Conservation (phyloP, 2,329 filamentous ascomycete species). For the Alternaria panax region DNA sequence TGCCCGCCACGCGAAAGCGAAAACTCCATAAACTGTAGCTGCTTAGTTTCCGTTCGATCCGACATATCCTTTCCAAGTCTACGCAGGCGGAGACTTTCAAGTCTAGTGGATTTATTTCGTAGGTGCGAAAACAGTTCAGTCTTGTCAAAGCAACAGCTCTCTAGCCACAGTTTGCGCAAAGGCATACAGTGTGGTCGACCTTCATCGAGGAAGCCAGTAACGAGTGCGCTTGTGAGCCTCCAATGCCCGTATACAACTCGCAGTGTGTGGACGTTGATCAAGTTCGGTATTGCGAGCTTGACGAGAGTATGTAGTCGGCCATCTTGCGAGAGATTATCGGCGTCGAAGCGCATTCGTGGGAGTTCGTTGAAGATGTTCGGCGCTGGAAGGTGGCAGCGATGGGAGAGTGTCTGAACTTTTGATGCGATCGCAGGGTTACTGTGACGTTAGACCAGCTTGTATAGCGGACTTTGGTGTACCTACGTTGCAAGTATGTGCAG, state of each 20-base stretch:
- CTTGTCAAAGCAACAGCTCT: conserved; percentile 50
- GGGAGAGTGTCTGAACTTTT: conserved; percentile 54
- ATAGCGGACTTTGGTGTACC: conserved; percentile 6
- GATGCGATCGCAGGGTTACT: conserved; percentile 52
- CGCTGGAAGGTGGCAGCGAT: conserved; percentile 56
- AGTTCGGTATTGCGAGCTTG: conserved; percentile 47
- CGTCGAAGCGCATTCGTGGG: conserved; percentile 50
- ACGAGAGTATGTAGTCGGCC: conserved; percentile 51
- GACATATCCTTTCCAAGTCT: conserved; percentile 45
- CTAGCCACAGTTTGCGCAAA: conserved; percentile 55
- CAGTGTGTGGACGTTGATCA: conserved; percentile 55
- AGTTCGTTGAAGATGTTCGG: conserved; percentile 56
- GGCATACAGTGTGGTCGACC: conserved; percentile 34
- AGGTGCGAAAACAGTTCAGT: conserved; percentile 23
- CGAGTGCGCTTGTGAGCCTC: conserved; percentile 49
- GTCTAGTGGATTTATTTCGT: conserved; percentile 34
- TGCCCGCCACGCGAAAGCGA: conserved; percentile 42
- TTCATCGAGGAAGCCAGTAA: conserved; percentile 52
- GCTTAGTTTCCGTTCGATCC: conserved; percentile 9
- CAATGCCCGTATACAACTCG: conserved; percentile 56
- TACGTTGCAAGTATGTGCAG: conserved; percentile 53
- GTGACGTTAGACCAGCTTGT: conserved; percentile 14
- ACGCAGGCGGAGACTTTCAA: conserved; percentile 54
- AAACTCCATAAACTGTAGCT: conserved; percentile 35
- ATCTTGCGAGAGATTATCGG: conserved; percentile 51